Evolutionary conservation across 2,329 filamentous ascomycete species (phyloP).

Genomic region (Xylariaceae sp.): DNA sequence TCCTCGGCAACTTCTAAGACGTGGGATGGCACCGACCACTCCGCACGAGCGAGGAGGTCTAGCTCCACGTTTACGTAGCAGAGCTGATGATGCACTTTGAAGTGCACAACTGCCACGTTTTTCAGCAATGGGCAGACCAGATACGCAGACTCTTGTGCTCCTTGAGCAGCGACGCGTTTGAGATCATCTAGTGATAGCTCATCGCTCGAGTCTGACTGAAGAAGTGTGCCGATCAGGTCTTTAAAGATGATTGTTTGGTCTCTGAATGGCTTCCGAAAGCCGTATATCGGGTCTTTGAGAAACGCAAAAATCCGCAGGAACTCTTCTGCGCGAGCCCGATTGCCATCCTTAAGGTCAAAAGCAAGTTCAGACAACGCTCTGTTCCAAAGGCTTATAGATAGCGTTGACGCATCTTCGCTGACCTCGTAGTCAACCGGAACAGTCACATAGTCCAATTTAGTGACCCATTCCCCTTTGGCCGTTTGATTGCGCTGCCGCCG

Average conservation of each 20-base stretch:
- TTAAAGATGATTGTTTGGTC: not conserved
- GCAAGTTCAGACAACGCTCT: not conserved
- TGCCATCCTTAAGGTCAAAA: not conserved
- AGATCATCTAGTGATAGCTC: not conserved
- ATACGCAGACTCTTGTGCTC: not conserved
- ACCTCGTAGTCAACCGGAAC: not conserved
- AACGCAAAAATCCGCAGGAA: not conserved
- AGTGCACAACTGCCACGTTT: not conserved
- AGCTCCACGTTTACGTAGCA: not conserved
- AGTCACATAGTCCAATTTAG: not conserved
- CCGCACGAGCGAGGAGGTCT: not conserved
- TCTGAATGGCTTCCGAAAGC: not conserved
- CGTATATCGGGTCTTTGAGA: not conserved
- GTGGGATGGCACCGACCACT: not conserved
- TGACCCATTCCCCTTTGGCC: not conserved
- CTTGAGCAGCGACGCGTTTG: not conserved
- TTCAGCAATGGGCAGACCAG: not conserved
- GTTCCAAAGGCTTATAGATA: not conserved
- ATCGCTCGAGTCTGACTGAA: not conserved
- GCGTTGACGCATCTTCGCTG: not conserved
- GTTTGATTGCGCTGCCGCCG: not conserved
- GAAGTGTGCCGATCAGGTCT: not conserved
- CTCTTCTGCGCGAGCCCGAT: not conserved
- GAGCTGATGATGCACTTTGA: not conserved
- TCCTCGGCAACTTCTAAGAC: not conserved